A percentile compares a stretch with the other conserved stretches of the same genome.
These are phyloP conservation scores for Hysterium pulicare DNA, from an alignment of 2,329 filamentous ascomycete species.

Conservation along the genomic window DNA sequence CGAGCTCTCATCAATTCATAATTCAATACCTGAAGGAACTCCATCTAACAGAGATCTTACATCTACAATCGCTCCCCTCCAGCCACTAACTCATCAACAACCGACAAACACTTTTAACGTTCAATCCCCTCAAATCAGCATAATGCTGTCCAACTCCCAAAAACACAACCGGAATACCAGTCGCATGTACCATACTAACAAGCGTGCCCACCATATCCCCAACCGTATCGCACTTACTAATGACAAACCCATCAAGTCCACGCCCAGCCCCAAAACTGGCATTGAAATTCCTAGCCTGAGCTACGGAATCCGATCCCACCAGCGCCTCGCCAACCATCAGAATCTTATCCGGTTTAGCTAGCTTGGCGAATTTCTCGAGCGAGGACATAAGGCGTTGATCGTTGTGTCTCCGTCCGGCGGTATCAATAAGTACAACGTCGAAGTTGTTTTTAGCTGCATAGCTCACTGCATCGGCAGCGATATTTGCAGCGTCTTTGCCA, in stretches of 20 bases:
- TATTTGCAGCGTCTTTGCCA: conserved; percentile 92
- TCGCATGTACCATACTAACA: conserved; percentile 96
- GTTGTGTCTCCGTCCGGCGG: conserved; percentile 90
- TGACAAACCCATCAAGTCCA: conserved; percentile 91
- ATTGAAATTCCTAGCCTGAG: conserved; percentile 96
- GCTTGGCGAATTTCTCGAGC: conserved; percentile 94
- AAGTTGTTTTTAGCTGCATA: conserved; percentile 72
- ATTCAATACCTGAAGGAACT: no score
- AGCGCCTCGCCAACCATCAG: conserved; percentile 94
- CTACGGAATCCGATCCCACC: conserved; percentile 91
- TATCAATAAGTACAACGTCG: conserved; percentile 96
- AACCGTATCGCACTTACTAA: conserved; percentile 97
- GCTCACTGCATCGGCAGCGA: conserved; percentile 88
- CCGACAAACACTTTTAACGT: conserved; percentile 61
- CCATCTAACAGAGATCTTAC: no score
- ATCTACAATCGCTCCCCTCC: no score
- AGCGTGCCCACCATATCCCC: conserved; percentile 98
- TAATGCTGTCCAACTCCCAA: conserved; percentile 72
- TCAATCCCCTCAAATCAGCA: conserved; percentile 61
- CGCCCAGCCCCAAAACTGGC: conserved; percentile 79
- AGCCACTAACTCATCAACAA: conserved; percentile 53
- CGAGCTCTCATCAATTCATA: no score
- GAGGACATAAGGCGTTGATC: conserved; percentile 94
- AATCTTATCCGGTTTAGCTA: conserved; percentile 95
- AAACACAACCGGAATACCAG: conserved; percentile 92